Evolutionary conservation across 306 rosid genomes (phyloP), one percentile per base, ranked within the genome.

Genomic region (Trifolium repens): DNA sequence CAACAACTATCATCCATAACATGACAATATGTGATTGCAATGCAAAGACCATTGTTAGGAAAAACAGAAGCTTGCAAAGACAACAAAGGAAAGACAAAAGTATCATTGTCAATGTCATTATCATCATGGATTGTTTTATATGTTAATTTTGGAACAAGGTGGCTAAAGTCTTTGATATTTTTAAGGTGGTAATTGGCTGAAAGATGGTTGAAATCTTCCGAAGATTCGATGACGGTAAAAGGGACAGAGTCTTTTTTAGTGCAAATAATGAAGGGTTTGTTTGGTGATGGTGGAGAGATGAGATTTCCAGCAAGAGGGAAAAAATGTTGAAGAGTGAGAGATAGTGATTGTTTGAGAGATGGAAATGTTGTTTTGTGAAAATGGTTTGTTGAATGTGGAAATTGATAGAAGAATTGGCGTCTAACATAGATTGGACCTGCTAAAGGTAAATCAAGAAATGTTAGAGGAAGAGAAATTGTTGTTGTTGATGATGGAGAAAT

Each of bases 381-480:
- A 73, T 82, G 61, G 43, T 67, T 17, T 2, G 69, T 76, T 15
- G 87, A 16, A 16, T 22, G 24, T 0, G 88, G 79, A 64, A 73
- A 79, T 2, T 83, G 61, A 34, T 84, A 88, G 84, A 90, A 86
- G 77, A 88, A 88, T 73, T 72, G 84, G 44, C 87, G 82, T 62
- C 43, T 77, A 1, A 73, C 82, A 0, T 84, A 73, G 27, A 84
- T 24, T 4, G 80, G 87, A 73, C 84, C 82, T 4, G 74, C 78
- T n/a, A 84, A 60, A 58, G 85, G 84, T 40, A 81, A 70, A 73
- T 88, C 96, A 35, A 81, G 85, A 81, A 63, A 88, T 69, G 89
- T 75, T 59, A 43, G 82, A 24, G 88, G 87, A 52, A 84, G 90
- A 54, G 77, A 65, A 1, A 34, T 5, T 19, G 24, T 35, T 39